A percentile compares a stretch with the other conserved stretches of the same genome.
Conservation (phyloP, 2,329 filamentous ascomycete species). For the Pseudogymnoascus sp. region DNA sequence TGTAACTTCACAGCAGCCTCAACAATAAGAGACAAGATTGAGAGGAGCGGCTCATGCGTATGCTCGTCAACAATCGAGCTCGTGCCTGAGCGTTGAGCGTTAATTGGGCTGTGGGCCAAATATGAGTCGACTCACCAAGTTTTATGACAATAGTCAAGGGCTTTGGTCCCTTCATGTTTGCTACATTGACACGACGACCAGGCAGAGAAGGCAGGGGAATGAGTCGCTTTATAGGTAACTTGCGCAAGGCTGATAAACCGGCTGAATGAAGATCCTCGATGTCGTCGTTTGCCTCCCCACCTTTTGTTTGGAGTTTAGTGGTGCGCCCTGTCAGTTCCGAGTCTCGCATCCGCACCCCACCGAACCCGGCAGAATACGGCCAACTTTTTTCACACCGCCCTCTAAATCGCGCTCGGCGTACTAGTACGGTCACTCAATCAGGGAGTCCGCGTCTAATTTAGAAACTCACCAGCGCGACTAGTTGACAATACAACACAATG, state of each 20-base stretch:
- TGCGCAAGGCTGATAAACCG: slow-evolving; percentile 4
- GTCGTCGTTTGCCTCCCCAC: slow-evolving; percentile 2
- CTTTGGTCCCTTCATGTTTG: slow-evolving; percentile 42
- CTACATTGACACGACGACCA: slow-evolving; percentile 12
- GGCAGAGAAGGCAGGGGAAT: not conserved
- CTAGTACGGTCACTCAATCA: not conserved
- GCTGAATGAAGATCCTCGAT: slow-evolving; percentile 5
- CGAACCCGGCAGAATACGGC: slow-evolving; percentile 7
- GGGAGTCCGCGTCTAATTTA: slow-evolving; percentile 6
- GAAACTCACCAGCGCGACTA: slow-evolving; percentile 4
- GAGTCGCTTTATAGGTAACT: not conserved
- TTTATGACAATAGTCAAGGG: slow-evolving; percentile 61
- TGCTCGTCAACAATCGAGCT: slow-evolving; percentile 98
- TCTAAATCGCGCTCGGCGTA: not conserved
- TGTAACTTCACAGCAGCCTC: slow-evolving; percentile 83
- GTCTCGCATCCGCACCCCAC: not conserved
- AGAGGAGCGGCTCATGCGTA: slow-evolving; percentile 86
- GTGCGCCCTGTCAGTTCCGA: slow-evolving; percentile 8
- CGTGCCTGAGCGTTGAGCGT: slow-evolving; percentile 55
- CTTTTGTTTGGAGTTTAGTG: slow-evolving; percentile 5
- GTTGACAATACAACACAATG: slow-evolving; percentile 12
- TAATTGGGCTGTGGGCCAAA: not conserved
- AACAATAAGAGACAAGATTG: slow-evolving; percentile 84
- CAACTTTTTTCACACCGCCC: slow-evolving; percentile 9
- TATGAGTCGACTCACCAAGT: slow-evolving; percentile 41